phyloP scores from a whole-genome alignment of 805 yeast genomes.

The Metschnikowia koreensis region DNA sequence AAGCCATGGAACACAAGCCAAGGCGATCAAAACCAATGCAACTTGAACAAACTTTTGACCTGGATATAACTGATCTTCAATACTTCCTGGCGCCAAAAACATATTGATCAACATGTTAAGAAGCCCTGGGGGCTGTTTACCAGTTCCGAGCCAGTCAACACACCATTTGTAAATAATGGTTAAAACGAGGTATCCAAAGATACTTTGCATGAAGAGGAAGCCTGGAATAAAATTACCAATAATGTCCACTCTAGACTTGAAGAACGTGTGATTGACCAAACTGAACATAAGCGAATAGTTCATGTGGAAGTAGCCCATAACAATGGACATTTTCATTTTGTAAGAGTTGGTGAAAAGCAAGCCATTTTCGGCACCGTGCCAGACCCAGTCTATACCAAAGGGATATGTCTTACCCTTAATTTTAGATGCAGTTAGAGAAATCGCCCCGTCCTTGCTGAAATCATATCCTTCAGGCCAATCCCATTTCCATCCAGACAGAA shows the following conservation, averaged over 20 bases:
- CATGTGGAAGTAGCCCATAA: conserved; percentile 96
- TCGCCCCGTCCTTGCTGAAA: conserved; percentile 51
- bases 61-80: conserved; percentile 74
- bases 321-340: conserved; percentile 93
- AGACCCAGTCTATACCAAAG: conserved; percentile 86
- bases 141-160: conserved; percentile 81
- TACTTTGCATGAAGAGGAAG: conserved; percentile 89
- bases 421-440: conserved; percentile 58
- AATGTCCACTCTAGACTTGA: conserved; percentile 72
- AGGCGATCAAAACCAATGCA: conserved; percentile 68
- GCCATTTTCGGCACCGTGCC: conserved; percentile 97
- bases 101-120: conserved; percentile 92
- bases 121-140: conserved; percentile 84
- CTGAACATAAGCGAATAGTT: conserved; percentile 83
- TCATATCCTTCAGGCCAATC: conserved; percentile 74
- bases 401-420: conserved; percentile 66
- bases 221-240: conserved; percentile 95
- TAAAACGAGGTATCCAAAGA: conserved; percentile 86
- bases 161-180: conserved; percentile 92
- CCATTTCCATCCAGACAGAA: conserved; percentile 79
- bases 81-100: conserved; percentile 90
- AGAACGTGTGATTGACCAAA: conserved; percentile 70
- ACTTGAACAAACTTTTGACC: conserved; percentile 82
- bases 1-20: conserved; percentile 90
- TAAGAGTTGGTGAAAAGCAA: conserved; percentile 89